phyloP scores from a whole-genome alignment of 1,139 yeast species.

The Kluyveromyces sp. region DNA sequence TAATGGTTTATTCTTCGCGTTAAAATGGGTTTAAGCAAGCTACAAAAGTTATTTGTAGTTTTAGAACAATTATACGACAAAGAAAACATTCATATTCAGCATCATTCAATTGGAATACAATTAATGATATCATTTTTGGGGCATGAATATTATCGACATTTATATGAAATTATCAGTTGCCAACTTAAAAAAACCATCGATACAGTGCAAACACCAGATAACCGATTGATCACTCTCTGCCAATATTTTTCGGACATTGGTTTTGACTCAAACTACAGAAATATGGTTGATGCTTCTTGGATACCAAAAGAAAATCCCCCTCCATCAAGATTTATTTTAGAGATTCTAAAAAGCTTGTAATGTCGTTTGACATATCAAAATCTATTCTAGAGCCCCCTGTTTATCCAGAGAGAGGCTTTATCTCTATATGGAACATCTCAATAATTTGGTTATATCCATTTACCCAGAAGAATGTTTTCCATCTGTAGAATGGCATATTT shows the following conservation, averaged over 20 bases:
- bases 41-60: too few species aligned
- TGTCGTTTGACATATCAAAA: neutral
- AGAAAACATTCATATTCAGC: too few species aligned
- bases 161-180: neutral
- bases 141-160: too few species aligned
- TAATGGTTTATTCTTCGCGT: too few species aligned
- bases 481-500: neutral
- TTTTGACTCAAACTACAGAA: neutral
- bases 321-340: neutral
- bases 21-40: too few species aligned
- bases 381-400: neutral
- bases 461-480: constrained; percentile 1
- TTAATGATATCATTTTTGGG: too few species aligned
- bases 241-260: neutral
- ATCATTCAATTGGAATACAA: too few species aligned
- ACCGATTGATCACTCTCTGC: neutral
- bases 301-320: neutral
- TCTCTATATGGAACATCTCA: neutral
- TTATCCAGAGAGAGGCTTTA: neutral
- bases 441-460: neutral
- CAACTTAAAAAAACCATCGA: neutral
- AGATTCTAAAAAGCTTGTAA: neutral
- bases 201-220: neutral
- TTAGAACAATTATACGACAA: too few species aligned
- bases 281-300: neutral